Percentiles rank a stretch among this genome's conserved stretches.
Conservation (phyloP, 2,329 filamentous ascomycete genomes). For the Verticillium dahliae region DNA sequence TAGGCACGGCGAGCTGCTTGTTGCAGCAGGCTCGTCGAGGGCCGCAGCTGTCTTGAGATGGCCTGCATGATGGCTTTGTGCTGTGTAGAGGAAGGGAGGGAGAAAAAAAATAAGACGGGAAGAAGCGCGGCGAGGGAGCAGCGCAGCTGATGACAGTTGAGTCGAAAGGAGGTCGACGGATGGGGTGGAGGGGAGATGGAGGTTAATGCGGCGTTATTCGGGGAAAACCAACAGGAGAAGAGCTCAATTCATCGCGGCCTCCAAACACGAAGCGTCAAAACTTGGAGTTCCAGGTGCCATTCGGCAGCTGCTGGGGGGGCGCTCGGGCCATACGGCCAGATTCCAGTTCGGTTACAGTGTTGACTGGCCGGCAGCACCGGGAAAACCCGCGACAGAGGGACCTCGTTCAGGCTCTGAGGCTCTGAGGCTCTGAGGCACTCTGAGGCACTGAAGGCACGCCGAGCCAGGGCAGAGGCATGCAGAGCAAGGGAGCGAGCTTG, state of each 20-base stretch:
- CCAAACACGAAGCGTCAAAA: conserved; percentile 1
- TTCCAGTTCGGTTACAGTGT: background rate
- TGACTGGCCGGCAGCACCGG: conserved; percentile 4
- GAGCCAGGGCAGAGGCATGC: too few relatives aligned
- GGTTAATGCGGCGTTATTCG: background rate
- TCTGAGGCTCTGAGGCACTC: too few relatives aligned
- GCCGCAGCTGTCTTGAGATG: conserved; percentile 63
- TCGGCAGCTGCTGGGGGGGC: background rate
- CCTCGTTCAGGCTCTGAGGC: background rate
- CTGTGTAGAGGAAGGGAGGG: conserved; percentile 7
- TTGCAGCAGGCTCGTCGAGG: conserved; percentile 63
- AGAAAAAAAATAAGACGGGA: conserved; percentile 2
- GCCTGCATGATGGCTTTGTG: conserved; percentile 66
- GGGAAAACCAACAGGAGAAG: background rate
- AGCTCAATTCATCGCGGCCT: conserved; percentile 1
- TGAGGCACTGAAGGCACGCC: too few relatives aligned
- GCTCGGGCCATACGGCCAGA: background rate
- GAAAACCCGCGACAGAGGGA: conserved; percentile 10
- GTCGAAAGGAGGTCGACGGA: background rate
- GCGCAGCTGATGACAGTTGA: background rate
- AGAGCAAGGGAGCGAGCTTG: background rate
- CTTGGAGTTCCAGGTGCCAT: conserved; percentile 1
- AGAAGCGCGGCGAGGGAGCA: conserved; percentile 5
- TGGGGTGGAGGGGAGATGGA: conserved; percentile 2
- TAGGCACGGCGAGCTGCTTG: conserved; percentile 64